Conservation (phyloP, 495 filamentous ascomycete genomes). For the Neurospora sp. region DNA sequence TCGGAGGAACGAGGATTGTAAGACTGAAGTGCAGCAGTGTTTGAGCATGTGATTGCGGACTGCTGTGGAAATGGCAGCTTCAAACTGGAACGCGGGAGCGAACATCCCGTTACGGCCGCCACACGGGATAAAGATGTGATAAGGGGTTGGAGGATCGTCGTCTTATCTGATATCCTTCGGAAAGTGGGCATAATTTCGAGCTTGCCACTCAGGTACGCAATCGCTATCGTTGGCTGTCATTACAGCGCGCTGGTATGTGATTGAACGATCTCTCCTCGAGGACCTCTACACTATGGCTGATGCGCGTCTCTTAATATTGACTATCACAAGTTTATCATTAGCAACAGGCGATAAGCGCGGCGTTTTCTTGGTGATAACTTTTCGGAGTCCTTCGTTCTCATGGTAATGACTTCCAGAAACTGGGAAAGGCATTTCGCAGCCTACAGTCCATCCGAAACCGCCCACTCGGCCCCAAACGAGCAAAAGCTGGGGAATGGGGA, state of each 20-base stretch:
- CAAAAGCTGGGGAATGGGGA: not conserved
- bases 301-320: not conserved
- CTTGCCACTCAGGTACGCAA: not conserved
- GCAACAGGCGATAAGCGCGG: not conserved
- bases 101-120: not conserved
- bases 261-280: not conserved
- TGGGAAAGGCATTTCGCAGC: not conserved
- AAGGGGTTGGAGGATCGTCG: not conserved
- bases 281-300: not conserved
- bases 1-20: not conserved
- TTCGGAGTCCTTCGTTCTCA: not conserved
- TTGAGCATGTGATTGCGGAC: not conserved
- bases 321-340: not conserved
- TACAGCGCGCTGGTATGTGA: not conserved
- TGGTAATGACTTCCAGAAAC: not conserved
- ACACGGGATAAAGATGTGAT: not conserved
- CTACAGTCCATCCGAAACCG: not conserved
- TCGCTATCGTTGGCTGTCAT: not conserved
- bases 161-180: not conserved
- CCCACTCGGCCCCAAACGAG: not conserved
- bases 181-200: not conserved
- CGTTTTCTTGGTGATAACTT: not conserved
- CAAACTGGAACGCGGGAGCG: not conserved
- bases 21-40: not conserved
- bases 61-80: not conserved